Base-by-base conservation (phyloP, 495 filamentous ascomycete species). In the Penicillium ucsense region DNA sequence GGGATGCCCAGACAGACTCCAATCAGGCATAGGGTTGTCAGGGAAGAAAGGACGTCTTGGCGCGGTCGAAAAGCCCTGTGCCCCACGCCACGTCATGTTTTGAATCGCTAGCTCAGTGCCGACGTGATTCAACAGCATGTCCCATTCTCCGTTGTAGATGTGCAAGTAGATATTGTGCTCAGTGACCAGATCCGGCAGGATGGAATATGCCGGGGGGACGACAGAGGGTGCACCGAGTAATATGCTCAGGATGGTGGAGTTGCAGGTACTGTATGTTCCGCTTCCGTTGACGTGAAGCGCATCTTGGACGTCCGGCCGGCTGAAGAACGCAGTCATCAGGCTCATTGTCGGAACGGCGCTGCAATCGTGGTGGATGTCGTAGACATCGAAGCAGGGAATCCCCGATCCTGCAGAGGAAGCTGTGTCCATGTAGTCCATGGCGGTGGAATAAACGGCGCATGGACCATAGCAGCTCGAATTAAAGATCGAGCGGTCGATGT, bases 111-210 rank as follows among this genome's bases (percentile, higher is more conserved):
- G 47, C 37, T 71, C 61, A 4, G 52, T 55, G 6, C 69, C 71
- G 30, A 65, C 41, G 51, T 71, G 65, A 35, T 70, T 72, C 48
- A 69, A 49, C 32, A 71, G 38, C 57, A 71, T 59, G 50, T 72
- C 69, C 54, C 60, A 53, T 35, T 71, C 63, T 11, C 69, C 69
- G 28, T 57, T 59, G 44, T 67, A 72, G 34, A 72, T 38, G 45
- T 71, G 65, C 8, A 72, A 51, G 8, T 59, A 56, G 47, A 70
- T 44, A 10, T 66, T 71, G 39, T 67, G 46, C 8, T 49, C 43
- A 0, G 57, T 68, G 20, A 72, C 43, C 37, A 72, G 49, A 6
- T 39, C 39, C 2, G 66, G 68, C 12, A 71, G 54, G 12, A 73
- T 43, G 5, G 31, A 31, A 47, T 71, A 70, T 8, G 56, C 63